Base-by-base conservation (phyloP, 2,329 filamentous ascomycete species). In the Huntiella savannae region DNA sequence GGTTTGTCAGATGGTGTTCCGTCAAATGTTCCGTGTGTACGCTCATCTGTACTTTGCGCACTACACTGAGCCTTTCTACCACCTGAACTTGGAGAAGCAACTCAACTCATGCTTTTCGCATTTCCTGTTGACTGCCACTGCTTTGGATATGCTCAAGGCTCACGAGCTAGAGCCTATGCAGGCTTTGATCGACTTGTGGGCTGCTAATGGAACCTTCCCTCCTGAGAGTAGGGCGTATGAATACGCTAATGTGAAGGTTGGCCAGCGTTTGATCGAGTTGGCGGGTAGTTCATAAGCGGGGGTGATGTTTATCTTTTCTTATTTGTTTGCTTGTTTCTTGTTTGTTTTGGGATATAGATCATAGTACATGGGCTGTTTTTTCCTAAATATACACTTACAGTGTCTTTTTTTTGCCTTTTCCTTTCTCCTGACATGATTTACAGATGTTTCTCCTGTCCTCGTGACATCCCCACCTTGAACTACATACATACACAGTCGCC, bases 21-120 rank as follows among this genome's bases (percentile, higher is more conserved):
- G 87, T 56, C 91, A 95, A 64, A 96, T 98, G 81, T 96, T 98
- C 70, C 82, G 91, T 50, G 88, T 95, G 55, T 98, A 98, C 59
- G 81, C 91, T 41, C 91, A 98, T 63, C 77, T 98, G 51, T 98
- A 98, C 69, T 95, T 93, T 73, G 84, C 87, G 48, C 91, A 98
- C 63, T 98, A 84, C 62, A 67, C 78, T 50, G 81, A 85, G 54
- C 82, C 81, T 4, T 85, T 86, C 62, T 88, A 85, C 63, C 79
- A 87, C 60, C 70, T 88, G 53, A 85, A 82, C 64, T 66, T 82
- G 7, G 78, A 82, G 60, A 82, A 86, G 59, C 79, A 84, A 55
- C 70, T 88, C 51, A 91, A 91, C 68, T 86, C 81, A 60, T 86
- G 82, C 62, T 91, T 91, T 61, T 82, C 81, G 40, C 82, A 88